A percentile compares a stretch with the other conserved stretches of the same genome.
Conservation (phyloP, 2,329 filamentous ascomycete species). For the Dothiorella sarmentorum region DNA sequence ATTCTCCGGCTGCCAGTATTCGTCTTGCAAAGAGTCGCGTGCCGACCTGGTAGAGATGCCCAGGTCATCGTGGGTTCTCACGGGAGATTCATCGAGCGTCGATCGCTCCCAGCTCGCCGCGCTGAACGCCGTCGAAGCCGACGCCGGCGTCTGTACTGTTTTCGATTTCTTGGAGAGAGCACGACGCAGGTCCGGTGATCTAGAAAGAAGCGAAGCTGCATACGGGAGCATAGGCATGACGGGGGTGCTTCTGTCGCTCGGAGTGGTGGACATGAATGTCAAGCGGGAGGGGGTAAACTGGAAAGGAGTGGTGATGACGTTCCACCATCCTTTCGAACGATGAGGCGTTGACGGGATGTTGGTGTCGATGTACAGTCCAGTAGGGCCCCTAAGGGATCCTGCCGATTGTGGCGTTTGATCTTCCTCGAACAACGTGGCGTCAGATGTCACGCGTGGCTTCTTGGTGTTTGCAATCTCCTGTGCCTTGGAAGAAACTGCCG, state of each 20-base stretch:
- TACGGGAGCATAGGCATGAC: slow-evolving; percentile 33
- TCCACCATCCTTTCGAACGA: slow-evolving; percentile 72
- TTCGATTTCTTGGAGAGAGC: background rate
- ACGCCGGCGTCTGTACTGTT: background rate
- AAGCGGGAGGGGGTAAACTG: slow-evolving; percentile 36
- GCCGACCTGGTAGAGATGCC: slow-evolving; percentile 10
- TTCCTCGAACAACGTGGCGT: slow-evolving; percentile 68
- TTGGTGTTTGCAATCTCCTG: slow-evolving; percentile 52
- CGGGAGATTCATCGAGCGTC: background rate
- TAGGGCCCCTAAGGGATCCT: slow-evolving; percentile 4
- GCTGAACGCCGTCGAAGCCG: slow-evolving; percentile 14
- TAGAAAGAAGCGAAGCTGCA: background rate
- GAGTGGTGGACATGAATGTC: slow-evolving; percentile 32
- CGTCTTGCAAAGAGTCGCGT: background rate
- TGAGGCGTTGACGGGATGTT: slow-evolving; percentile 50
- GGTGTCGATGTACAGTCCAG: slow-evolving; percentile 38
- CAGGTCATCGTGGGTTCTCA: slow-evolving; percentile 14
- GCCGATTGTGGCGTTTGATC: slow-evolving; percentile 47
- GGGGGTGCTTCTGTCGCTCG: slow-evolving; percentile 27
- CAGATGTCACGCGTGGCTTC: slow-evolving; percentile 48
- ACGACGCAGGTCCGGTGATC: background rate
- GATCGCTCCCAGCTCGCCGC: slow-evolving; percentile 8
- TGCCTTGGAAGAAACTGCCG: slow-evolving; percentile 35
- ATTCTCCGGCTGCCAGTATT: slow-evolving; percentile 3
- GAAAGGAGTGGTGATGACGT: slow-evolving; percentile 71